Conservation (phyloP, 2,329 filamentous ascomycete species). For the Hypoxylon sp. region DNA sequence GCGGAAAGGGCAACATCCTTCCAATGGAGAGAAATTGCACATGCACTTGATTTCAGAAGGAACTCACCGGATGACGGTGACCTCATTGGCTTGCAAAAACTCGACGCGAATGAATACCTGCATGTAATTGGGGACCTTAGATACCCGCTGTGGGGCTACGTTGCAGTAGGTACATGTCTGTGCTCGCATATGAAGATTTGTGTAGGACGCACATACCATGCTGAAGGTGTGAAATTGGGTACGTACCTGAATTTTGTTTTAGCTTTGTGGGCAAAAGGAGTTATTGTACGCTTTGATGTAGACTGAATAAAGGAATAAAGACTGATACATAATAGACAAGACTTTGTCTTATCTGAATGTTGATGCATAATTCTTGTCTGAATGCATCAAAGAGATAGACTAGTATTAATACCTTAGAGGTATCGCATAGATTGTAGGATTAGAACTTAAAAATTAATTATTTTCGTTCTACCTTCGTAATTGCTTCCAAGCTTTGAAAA, state of each 20-base stretch:
- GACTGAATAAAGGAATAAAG: too few relatives aligned
- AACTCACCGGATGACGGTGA: neutral
- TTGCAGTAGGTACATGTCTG: neutral
- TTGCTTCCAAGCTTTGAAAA: conserved; percentile 17
- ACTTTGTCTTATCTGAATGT: too few relatives aligned
- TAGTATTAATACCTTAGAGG: too few relatives aligned
- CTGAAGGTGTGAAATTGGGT: neutral
- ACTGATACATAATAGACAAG: too few relatives aligned
- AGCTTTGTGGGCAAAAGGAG: conserved; percentile 2
- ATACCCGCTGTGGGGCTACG: neutral
- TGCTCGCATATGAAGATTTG: neutral
- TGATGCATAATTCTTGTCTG: too few relatives aligned
- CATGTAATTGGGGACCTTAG: conserved; percentile 4
- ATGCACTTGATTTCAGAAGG: conserved; percentile 2
- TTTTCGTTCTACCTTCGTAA: too few relatives aligned
- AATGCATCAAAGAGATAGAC: too few relatives aligned
- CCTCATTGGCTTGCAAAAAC: conserved; percentile 1
- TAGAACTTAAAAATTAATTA: too few relatives aligned
- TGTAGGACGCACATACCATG: neutral
- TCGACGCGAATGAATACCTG: neutral
- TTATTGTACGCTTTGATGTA: too few relatives aligned
- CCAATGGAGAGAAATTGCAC: neutral
- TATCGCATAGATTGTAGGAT: too few relatives aligned
- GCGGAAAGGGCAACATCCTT: neutral
- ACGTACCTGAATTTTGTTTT: conserved; percentile 20